A percentile compares a stretch with the other conserved stretches of the same genome.
phyloP scores from a whole-genome alignment of 352 stramenopile species.

The Globisporangium orthogonon region DNA sequence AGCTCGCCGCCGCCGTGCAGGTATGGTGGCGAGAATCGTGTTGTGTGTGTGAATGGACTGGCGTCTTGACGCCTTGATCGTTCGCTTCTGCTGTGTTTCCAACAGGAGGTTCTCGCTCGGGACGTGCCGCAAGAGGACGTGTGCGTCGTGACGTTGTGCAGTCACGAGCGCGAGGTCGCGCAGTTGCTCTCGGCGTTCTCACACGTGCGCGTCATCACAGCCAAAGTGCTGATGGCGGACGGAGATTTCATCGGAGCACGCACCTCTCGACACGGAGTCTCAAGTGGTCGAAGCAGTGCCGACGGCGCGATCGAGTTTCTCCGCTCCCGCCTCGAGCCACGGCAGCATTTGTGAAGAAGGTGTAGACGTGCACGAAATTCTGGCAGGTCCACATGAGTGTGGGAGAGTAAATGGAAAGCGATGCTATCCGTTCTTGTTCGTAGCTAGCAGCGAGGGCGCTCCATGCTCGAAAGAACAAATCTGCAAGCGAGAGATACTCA shows the following conservation, averaged over 20 bases:
- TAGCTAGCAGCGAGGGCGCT: too few relatives aligned
- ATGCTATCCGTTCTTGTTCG: too few relatives aligned
- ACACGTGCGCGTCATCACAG: slow-evolving; percentile 2
- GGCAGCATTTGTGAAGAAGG: not conserved
- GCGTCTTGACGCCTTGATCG: not conserved
- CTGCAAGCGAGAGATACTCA: too few relatives aligned
- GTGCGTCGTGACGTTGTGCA: slow-evolving; percentile 4
- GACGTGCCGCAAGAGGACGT: not conserved
- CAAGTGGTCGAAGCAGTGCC: not conserved
- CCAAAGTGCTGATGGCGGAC: not conserved
- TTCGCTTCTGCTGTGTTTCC: not conserved
- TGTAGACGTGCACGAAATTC: not conserved
- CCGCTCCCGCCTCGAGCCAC: not conserved
- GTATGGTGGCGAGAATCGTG: not conserved
- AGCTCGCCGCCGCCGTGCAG: not conserved
- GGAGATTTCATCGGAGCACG: not conserved
- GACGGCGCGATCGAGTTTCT: not conserved
- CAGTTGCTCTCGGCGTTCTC: not conserved
- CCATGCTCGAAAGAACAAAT: too few relatives aligned
- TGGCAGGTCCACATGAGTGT: too few relatives aligned
- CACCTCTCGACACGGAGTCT: not conserved
- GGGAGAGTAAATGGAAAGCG: too few relatives aligned
- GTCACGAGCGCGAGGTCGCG: slow-evolving; percentile 4
- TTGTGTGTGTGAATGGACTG: not conserved
- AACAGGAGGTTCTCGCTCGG: not conserved